A percentile compares a stretch with the other conserved stretches of the same genome.
phyloP scores from a whole-genome alignment of 75 land plant genomes.

The Cryptomeria japonica region DNA sequence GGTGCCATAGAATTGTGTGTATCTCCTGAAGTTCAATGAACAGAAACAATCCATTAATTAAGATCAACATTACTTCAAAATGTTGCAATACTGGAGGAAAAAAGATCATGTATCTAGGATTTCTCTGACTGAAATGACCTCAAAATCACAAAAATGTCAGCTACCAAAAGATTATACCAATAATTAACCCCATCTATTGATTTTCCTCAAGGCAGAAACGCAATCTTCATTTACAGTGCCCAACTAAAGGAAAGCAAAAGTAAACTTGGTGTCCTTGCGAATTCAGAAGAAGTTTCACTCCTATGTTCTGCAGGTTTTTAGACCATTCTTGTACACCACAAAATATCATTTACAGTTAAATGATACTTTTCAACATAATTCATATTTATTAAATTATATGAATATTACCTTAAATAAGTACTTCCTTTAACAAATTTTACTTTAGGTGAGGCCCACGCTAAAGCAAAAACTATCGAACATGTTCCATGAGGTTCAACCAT shows the following conservation, averaged over 20 bases:
- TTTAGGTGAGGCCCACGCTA: conserved; percentile 93
- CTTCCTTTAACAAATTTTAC: conserved; percentile 85
- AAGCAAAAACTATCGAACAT: conserved; percentile 73
- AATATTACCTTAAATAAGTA: conserved; percentile 72
- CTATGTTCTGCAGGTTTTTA: not conserved
- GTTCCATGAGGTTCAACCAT: conserved; percentile 88
- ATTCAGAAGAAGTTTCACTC: not conserved
- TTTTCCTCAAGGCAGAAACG: not conserved
- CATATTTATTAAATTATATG: not conserved
- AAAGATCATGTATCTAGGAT: not conserved
- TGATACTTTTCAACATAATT: not conserved
- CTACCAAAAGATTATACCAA: not conserved
- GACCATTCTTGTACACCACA: not conserved
- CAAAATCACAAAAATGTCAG: not conserved
- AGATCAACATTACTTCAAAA: not conserved
- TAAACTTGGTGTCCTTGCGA: not conserved
- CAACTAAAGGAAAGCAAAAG: not conserved
- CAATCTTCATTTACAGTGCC: not conserved
- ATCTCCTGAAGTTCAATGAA: conserved; percentile 64
- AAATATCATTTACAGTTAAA: not conserved
- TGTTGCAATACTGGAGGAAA: not conserved
- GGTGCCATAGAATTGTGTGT: conserved; percentile 91
- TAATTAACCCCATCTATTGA: not conserved
- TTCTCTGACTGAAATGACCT: not conserved
- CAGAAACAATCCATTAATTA: not conserved